Percentiles rank a stretch among this genome's conserved stretches.
phyloP scores from a whole-genome alignment of 169 alveolate genomes.

The Cystoisospora suis region DNA sequence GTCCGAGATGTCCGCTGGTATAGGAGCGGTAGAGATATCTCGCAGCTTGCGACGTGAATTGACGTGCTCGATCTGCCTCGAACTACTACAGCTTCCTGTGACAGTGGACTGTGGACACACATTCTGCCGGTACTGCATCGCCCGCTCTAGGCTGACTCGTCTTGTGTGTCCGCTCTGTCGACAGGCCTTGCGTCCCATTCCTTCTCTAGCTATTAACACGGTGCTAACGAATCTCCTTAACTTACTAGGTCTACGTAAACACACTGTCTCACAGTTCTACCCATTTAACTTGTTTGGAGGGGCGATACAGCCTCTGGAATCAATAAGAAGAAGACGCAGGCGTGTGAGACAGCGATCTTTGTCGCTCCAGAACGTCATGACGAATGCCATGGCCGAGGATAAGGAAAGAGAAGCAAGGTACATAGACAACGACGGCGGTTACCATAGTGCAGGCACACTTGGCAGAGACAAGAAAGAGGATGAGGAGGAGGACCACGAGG shows the following conservation, averaged over 20 bases:
- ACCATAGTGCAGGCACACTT: background rate
- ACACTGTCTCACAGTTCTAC: no score
- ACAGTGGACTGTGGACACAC: slow-evolving; percentile 91
- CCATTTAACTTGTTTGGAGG: no score
- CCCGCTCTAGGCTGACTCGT: slow-evolving; percentile 78
- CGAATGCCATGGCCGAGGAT: no score
- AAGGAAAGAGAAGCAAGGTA: background rate
- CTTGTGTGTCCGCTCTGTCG: slow-evolving; percentile 88
- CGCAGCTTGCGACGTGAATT: slow-evolving; percentile 75
- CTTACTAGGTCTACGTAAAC: slow-evolving; percentile 63
- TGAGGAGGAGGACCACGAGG: no score
- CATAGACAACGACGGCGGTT: background rate
- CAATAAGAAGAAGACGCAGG: no score
- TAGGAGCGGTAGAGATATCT: background rate
- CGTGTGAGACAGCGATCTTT: no score
- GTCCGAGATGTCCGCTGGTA: no score
- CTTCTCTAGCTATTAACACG: slow-evolving; percentile 78
- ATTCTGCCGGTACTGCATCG: slow-evolving; percentile 89
- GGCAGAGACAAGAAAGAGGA: background rate
- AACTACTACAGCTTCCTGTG: slow-evolving; percentile 85
- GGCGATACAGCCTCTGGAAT: no score
- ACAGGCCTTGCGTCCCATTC: slow-evolving; percentile 79
- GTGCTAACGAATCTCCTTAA: slow-evolving; percentile 81
- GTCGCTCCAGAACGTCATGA: no score
- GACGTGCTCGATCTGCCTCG: slow-evolving; percentile 89